These are phyloP conservation scores for Ceratobasidium sp. DNA, from an alignment of 1,284 basidiomycete genomes.

Conservation along the genomic window DNA sequence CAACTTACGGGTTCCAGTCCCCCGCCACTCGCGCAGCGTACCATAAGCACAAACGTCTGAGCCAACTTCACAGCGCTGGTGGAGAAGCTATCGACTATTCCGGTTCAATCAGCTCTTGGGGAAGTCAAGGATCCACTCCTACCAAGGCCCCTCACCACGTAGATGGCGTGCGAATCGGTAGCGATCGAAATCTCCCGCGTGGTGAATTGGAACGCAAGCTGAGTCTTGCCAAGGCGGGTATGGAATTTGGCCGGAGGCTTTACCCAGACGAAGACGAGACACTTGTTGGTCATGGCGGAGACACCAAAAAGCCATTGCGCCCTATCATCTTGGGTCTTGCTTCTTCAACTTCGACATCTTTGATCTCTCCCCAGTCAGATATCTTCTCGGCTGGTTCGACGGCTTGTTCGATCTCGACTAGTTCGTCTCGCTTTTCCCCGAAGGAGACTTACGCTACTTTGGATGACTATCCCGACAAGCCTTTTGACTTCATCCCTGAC, in stretches of 20 bases:
- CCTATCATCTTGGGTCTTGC: conserved; percentile 26
- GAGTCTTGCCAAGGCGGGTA: not conserved
- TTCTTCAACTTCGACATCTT: conserved; percentile 28
- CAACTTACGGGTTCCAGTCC: conserved; percentile 17
- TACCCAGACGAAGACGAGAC: conserved; percentile 25
- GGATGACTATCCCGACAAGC: too few relatives aligned
- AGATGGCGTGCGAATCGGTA: too few relatives aligned
- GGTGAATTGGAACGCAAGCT: not conserved
- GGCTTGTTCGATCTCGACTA: conserved; percentile 21
- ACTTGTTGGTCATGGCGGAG: conserved; percentile 22
- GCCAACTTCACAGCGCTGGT: conserved; percentile 7
- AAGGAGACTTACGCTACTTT: too few relatives aligned
- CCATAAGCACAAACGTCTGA: not conserved
- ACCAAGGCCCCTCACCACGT: not conserved
- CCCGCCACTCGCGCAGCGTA: not conserved
- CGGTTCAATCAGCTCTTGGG: too few relatives aligned
- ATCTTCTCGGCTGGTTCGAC: conserved; percentile 25
- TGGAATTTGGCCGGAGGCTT: not conserved
- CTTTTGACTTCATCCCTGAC: too few relatives aligned
- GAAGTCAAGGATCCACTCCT: conserved; percentile 4
- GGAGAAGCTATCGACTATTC: too few relatives aligned
- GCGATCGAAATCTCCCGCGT: not conserved
- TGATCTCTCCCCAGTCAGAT: conserved; percentile 26
- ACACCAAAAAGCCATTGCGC: conserved; percentile 2
- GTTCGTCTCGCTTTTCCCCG: conserved; percentile 8